Percentiles rank a stretch among this genome's conserved stretches.
Evolutionary conservation across 352 stramenopile species (phyloP).

Genomic region (Phytopythium aichiense): DNA sequence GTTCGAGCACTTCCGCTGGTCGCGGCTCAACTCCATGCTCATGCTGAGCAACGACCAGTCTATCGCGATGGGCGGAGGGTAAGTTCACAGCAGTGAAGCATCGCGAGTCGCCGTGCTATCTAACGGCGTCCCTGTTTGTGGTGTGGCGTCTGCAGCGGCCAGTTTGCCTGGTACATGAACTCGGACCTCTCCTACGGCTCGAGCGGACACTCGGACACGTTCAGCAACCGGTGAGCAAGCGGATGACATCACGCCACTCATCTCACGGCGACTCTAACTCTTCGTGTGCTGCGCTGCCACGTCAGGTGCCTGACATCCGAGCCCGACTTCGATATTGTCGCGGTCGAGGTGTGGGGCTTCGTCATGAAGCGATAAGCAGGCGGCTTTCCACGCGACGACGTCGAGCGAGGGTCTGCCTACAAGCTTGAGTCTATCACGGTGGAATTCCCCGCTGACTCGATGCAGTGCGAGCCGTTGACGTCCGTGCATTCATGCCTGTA

Average conservation of each 20-base stretch:
- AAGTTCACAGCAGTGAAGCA: slow-evolving; percentile 9
- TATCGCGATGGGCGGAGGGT: slow-evolving; percentile 76
- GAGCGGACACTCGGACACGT: slow-evolving; percentile 47
- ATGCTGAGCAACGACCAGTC: slow-evolving; percentile 67
- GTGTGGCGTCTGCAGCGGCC: slow-evolving; percentile 20
- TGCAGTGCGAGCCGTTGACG: neutral
- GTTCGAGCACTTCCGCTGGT: slow-evolving; percentile 65
- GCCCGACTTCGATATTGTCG: slow-evolving; percentile 47
- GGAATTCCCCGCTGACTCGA: neutral
- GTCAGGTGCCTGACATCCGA: slow-evolving; percentile 40
- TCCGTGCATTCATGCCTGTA: slow-evolving; percentile 1
- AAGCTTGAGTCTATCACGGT: neutral
- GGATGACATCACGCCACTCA: neutral
- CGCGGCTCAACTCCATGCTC: slow-evolving; percentile 56
- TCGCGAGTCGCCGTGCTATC: neutral
- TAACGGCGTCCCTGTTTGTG: neutral
- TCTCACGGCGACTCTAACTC: neutral
- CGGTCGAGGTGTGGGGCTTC: slow-evolving; percentile 74
- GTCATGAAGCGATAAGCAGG: slow-evolving; percentile 34
- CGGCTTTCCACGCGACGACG: neutral
- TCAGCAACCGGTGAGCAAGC: slow-evolving; percentile 37
- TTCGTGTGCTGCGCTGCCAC: neutral
- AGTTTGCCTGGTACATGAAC: slow-evolving; percentile 70
- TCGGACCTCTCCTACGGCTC: slow-evolving; percentile 57
- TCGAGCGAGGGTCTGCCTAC: neutral